Conservation (phyloP, 371 early-diverging fungal species). For the Apophysomyces sp. region DNA sequence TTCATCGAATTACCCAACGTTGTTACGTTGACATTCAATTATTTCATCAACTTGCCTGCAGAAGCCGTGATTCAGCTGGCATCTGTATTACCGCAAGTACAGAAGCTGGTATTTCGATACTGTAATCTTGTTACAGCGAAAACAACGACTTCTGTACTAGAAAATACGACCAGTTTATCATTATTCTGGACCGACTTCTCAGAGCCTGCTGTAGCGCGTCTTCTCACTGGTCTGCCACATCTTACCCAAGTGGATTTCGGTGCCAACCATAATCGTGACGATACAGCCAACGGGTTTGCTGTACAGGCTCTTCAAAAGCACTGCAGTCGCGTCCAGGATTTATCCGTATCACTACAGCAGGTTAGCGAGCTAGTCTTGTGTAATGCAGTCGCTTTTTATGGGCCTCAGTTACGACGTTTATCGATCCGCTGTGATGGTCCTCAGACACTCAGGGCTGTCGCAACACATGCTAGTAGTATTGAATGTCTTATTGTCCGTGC, state of each 20-base stretch:
- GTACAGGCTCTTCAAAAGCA: slow-evolving; percentile 15
- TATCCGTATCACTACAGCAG: slow-evolving; percentile 44
- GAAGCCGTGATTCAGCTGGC: slow-evolving; percentile 35
- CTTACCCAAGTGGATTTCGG: slow-evolving; percentile 24
- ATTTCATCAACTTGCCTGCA: slow-evolving; percentile 38
- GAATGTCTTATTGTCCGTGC: slow-evolving; percentile 26
- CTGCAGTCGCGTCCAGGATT: slow-evolving; percentile 20
- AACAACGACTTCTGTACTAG: neutral
- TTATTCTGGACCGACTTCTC: slow-evolving; percentile 49
- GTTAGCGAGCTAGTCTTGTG: slow-evolving; percentile 30
- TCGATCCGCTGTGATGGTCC: slow-evolving; percentile 34
- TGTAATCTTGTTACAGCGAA: slow-evolving; percentile 23
- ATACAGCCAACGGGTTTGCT: slow-evolving; percentile 32
- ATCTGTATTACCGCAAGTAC: slow-evolving; percentile 11
- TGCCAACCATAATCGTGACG: slow-evolving; percentile 43
- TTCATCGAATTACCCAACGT: slow-evolving; percentile 20
- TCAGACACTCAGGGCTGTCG: slow-evolving; percentile 24
- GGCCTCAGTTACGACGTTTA: slow-evolving; percentile 21
- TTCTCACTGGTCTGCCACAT: slow-evolving; percentile 22
- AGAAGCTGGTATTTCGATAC: slow-evolving; percentile 24
- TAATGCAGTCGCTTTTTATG: slow-evolving; percentile 23
- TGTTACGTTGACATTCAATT: slow-evolving; percentile 26
- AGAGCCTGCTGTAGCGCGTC: slow-evolving; percentile 21
- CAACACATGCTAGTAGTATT: slow-evolving; percentile 24
- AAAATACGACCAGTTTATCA: slow-evolving; percentile 10